Base-by-base conservation (phyloP, 2,329 filamentous ascomycete species). In the Talaromyces sp. region DNA sequence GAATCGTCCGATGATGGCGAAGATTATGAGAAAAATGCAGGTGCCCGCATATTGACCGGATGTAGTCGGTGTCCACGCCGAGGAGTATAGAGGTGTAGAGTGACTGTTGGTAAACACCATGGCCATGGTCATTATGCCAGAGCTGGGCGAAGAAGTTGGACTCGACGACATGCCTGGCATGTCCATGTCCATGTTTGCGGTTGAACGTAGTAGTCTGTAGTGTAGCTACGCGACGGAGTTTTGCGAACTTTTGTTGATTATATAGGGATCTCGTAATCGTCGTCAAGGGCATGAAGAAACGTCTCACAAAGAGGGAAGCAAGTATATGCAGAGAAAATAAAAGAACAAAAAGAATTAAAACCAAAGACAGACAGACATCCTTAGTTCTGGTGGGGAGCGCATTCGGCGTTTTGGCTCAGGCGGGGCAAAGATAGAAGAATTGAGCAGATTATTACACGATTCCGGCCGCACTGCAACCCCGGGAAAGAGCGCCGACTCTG, bases 1-100 rank as follows among this genome's bases (percentile, higher is more conserved):
- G 19, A 79, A 75, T 54, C 92, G 88, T 68, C 87, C 85, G 58
- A 88, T 67, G 61, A 86, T 78, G 60, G 86, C 86, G 53, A 97
- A 85, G 45, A 88, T 65, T 70, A 96, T 86, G 60, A 97, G 82
- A 76, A 97, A 97, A 72, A 97, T 89, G 78, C 93, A 96, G 28
- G 91, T 96, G 57, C 85, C 93, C 1, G 90, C 91, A 74, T 97
- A 97, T 60, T 81, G 77, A 65, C 87, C 90, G 5, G 81, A 77
- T 36, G 77, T 86, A 28, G 70, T 75, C 5, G 93, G 93, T 2
- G 88, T 88, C 91, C 92, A 97, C 54, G 78, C 71, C 21, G 75
- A 71, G 15, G 89, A 86, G 77, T 81, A 90, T 46, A 91, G 79
- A 2, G 86, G 79, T 1, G 86, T 89, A 57, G 70, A 73, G 48